Conservation (phyloP, 306 rosid species). For the Hippophae gyantsensis region DNA sequence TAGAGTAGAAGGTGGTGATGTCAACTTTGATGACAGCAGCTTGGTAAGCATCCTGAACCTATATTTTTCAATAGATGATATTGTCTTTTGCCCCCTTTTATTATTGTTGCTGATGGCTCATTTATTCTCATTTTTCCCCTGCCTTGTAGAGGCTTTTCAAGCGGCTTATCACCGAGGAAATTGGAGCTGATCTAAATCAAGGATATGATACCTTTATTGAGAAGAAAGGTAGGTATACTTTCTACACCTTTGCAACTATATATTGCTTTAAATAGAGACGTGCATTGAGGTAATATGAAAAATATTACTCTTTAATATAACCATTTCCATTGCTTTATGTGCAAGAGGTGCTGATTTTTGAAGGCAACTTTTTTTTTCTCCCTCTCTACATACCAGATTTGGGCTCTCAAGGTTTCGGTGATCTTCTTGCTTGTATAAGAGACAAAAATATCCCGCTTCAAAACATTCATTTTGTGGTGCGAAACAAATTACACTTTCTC, state of each 20-base stretch:
- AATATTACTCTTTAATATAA: constrained; percentile 4
- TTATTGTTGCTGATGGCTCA: not conserved
- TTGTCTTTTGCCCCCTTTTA: not conserved
- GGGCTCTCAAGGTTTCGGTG: constrained; percentile 86
- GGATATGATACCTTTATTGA: constrained; percentile 71
- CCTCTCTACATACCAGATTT: constrained; percentile 41
- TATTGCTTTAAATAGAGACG: not conserved
- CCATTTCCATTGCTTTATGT: constrained; percentile 12
- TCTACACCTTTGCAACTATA: not conserved
- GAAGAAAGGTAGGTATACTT: constrained; percentile 46
- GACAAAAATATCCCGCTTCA: constrained; percentile 74
- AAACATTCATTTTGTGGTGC: constrained; percentile 94
- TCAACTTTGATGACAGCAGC: constrained; percentile 71
- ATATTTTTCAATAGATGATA: not conserved
- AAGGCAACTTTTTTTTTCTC: constrained; percentile 9
- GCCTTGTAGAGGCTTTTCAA: constrained; percentile 77
- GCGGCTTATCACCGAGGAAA: constrained; percentile 78
- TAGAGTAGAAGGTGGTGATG: constrained; percentile 86
- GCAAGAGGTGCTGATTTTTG: constrained; percentile 14
- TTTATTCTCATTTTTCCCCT: constrained; percentile 4
- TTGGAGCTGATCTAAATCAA: constrained; percentile 78
- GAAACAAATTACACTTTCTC: constrained; percentile 16
- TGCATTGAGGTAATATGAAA: not conserved
- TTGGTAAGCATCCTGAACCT: constrained; percentile 47
- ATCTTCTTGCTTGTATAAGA: constrained; percentile 84